Evolutionary conservation across 345 rosid species (phyloP).

Genomic region (Kernera saxatilis): DNA sequence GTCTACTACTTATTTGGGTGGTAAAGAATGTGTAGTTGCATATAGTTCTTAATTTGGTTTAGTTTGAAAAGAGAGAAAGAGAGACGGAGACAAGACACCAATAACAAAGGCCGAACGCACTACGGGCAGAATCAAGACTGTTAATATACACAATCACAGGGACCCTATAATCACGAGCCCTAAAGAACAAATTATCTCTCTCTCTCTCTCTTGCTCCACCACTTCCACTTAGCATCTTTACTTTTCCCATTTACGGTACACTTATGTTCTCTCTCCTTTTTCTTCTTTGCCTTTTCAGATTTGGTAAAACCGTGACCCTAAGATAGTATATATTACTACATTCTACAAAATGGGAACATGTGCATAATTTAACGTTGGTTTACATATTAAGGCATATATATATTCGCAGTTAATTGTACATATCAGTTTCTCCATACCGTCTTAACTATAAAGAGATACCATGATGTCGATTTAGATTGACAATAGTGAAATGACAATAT

Average conservation of each 20-base stretch:
- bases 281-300: slow-evolving; percentile 15
- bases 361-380: not conserved
- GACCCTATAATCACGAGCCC: slow-evolving; percentile 25
- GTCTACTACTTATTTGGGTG: not conserved
- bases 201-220: slow-evolving; percentile 1
- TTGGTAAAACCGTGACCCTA: not conserved
- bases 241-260: slow-evolving; percentile 28
- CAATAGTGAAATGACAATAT: too few relatives aligned
- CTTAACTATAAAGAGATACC: too few relatives aligned
- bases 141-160: slow-evolving; percentile 14
- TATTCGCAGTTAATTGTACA: not conserved
- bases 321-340: not conserved
- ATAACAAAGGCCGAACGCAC: slow-evolving; percentile 31
- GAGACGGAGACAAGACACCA: slow-evolving; percentile 28
- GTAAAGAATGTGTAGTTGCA: not conserved
- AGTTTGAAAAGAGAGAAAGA: not conserved
- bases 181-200: slow-evolving; percentile 14
- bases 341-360: not conserved
- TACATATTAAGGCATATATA: not conserved
- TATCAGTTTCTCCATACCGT: not conserved
- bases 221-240: slow-evolving; percentile 16
- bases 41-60: not conserved
- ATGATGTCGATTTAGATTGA: too few relatives aligned
- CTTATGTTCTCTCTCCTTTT: slow-evolving; percentile 12
- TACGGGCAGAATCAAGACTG: slow-evolving; percentile 20